Evolutionary conservation across 768 basidiomycete species (phyloP), one percentile per base, ranked within the genome.

Genomic region (Amanita fuliginea): DNA sequence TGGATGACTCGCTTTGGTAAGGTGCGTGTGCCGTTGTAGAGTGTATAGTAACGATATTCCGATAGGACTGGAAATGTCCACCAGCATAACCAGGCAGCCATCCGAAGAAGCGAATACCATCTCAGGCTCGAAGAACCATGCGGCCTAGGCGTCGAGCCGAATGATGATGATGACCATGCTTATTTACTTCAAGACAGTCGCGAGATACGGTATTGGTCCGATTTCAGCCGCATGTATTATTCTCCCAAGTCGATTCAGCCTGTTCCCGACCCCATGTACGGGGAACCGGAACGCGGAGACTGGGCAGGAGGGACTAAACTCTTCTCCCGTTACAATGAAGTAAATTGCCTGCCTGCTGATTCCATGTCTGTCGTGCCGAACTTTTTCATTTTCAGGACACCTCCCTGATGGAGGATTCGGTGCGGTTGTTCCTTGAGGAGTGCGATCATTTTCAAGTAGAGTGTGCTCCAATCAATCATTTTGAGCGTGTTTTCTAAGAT

Each of bases 351-450:
- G 6, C 16, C 6, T 8, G 10, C 24, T n/a, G 3, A 26, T 30
- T 22, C 24, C 19, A 33, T 32, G 11, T 16, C 2, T 19, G 24
- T 21, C 56, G 16, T 49, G 11, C 19, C n/a, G 14, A 28, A 42
- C 35, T 13, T 16, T 33, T 16, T 28, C 22, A 26, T 48, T 34
- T 19, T 47, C 50, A 88, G 86, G 74, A 78, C 39, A 64, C 64
- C n/a, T 74, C 74, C 44, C 57, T 88, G 42, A 80, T 86, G 76
- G 86, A 89, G 37, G 78, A 75, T 4, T 69, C 78, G 10, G 67
- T 89, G 46, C 74, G 87, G 14, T 65, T 72, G 13, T 75, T 84
- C 48, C 71, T 85, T 4, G 87, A 91, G 59, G 86, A 87, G 55
- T 86, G 84, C 57, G 75, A 88, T 59, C 74, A 75, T 46, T 69